Evolutionary conservation across 2,329 filamentous ascomycete species (phyloP).

Genomic region (Cordyceps tenuipes): DNA sequence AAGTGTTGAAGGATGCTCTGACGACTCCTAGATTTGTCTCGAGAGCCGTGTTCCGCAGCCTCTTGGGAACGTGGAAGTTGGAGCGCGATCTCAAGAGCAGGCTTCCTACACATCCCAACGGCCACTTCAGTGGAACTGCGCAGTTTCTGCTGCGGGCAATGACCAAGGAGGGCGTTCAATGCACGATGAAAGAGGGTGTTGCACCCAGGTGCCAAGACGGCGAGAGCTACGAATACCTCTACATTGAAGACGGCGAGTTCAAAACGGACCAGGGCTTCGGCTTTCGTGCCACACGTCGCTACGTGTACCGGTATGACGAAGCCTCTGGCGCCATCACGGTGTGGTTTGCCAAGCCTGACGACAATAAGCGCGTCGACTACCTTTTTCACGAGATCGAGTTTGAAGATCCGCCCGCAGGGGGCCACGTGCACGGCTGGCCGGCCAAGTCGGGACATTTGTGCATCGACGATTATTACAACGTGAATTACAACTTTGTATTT

Average conservation of each 20-base stretch:
- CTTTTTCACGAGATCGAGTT: constrained; percentile 70
- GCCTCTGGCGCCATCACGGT: constrained; percentile 52
- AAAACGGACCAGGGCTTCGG: constrained; percentile 44
- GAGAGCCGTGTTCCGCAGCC: constrained; percentile 58
- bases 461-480: constrained; percentile 62
- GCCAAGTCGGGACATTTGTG: constrained; percentile 64
- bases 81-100: constrained; percentile 47
- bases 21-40: constrained; percentile 46
- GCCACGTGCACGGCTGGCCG: constrained; percentile 40
- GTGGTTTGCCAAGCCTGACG: constrained; percentile 64
- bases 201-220: constrained; percentile 14
- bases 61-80: constrained; percentile 63
- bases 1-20: constrained; percentile 33
- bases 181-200: constrained; percentile 17
- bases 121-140: constrained; percentile 56
- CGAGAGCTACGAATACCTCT: constrained; percentile 53
- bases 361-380: constrained; percentile 56
- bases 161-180: constrained; percentile 43
- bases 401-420: constrained; percentile 24
- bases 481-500: constrained; percentile 59
- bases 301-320: constrained; percentile 65
- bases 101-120: constrained; percentile 51
- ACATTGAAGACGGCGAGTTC: constrained; percentile 60
- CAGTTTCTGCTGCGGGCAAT: constrained; percentile 54
- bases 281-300: constrained; percentile 56